Percentiles rank a stretch among this genome's conserved stretches.
Evolutionary conservation across 192 early-diverging fungal genomes (phyloP).

Genomic region (Chytriomyces sp.): DNA sequence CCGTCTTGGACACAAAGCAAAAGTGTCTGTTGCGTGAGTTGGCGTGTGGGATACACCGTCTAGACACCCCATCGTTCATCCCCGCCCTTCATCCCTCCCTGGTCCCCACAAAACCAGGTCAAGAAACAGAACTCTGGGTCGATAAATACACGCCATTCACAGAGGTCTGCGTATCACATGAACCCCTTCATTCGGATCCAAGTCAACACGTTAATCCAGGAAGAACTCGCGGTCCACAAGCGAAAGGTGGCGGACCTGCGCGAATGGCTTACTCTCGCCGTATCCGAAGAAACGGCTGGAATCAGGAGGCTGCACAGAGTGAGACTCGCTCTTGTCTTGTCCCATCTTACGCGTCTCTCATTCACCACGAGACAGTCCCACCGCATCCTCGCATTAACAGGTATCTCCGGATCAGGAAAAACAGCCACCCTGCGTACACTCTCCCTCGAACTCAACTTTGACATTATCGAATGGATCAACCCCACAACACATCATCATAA

Average conservation of each 20-base stretch:
- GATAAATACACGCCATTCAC: slow-evolving; percentile 21
- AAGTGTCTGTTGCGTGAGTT: too few species aligned
- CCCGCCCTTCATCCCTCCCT: too few species aligned
- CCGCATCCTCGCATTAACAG: slow-evolving; percentile 43
- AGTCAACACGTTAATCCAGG: slow-evolving; percentile 13
- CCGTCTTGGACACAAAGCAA: too few species aligned
- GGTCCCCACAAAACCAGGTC: too few species aligned
- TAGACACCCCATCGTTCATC: too few species aligned
- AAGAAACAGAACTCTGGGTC: too few species aligned
- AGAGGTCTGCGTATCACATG: background rate
- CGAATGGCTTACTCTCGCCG: slow-evolving; percentile 32
- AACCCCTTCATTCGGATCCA: background rate
- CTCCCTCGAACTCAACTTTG: slow-evolving; percentile 37
- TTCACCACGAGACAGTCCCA: slow-evolving; percentile 16
- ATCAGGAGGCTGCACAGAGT: slow-evolving; percentile 22
- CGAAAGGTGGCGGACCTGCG: slow-evolving; percentile 39
- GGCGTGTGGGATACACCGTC: too few species aligned
- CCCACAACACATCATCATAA: slow-evolving; percentile 40
- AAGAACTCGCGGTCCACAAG: slow-evolving; percentile 45
- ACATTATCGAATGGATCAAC: slow-evolving; percentile 51
- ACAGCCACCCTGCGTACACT: slow-evolving; percentile 44
- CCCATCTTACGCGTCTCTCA: too few species aligned
- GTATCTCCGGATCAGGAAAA: slow-evolving; percentile 51
- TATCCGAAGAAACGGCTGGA: background rate
- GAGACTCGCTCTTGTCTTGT: too few species aligned